Base-by-base conservation (phyloP, 139 green algal genomes). In the Microglena sp. region DNA sequence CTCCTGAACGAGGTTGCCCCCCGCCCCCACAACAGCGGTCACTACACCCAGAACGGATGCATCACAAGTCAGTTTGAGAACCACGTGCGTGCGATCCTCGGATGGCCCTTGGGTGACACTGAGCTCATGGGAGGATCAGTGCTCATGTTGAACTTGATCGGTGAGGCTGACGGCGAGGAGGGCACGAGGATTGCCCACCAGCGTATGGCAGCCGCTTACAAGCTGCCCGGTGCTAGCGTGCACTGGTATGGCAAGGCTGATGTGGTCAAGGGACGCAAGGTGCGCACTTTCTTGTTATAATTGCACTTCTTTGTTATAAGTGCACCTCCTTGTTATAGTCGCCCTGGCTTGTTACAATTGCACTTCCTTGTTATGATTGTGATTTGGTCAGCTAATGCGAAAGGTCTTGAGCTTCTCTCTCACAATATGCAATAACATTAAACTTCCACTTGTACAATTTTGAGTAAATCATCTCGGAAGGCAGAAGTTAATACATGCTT, bases 31-130 rank as follows among this genome's bases (percentile, higher is more conserved):
- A 99, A 99, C 85, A 90, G 73, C 64, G 93, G 93, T 21, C 93
- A 99, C 82, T 99, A 97, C 82, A 98, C 92, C 32, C 93, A 94
- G 72, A 88, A 98, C 73, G 93, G 77, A 28, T 98, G 93, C 71
- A 60, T 75, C 36, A 93, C 81, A 45, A 85, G 65, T 36, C 82
- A 98, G 83, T 99, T 93, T 66, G 91, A 97, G 79, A 90, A 96
- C 74, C 90, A 97, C 75, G 62, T 98, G 45, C 86, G 93, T 3
- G 93, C 93, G 0, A 81, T 99, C 15, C 77, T 97, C 45, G 93
- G 93, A 27, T 96, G 92, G 93, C 93, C 91, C 26, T 79, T 97
- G 8, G 93, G 92, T 2, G 82, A 94, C 74, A 83, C 90, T 4
- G 70, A 56, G 2, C 80, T 96, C 31, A 80, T 69, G 3, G 73